A percentile compares a stretch with the other conserved stretches of the same genome.
These are phyloP conservation scores for Backusella morwellensis DNA, from an alignment of 192 early-diverging fungal genomes.

Conservation along the genomic window DNA sequence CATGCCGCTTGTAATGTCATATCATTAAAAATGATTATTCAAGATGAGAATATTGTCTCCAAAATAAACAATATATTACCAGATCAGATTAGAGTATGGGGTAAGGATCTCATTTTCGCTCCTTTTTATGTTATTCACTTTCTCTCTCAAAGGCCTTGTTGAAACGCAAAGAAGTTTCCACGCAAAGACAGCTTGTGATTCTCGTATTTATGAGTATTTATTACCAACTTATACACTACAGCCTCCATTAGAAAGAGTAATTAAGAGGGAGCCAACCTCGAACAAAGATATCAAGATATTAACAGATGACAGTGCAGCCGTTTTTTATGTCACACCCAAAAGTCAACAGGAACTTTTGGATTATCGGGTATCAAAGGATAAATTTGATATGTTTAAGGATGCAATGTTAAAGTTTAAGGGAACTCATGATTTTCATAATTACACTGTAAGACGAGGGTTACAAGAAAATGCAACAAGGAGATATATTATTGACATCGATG, in stretches of 20 bases:
- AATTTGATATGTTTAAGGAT: slow-evolving; percentile 62
- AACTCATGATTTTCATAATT: slow-evolving; percentile 95
- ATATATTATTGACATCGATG: slow-evolving; percentile 80
- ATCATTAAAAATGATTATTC: slow-evolving; percentile 88
- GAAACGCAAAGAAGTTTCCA: slow-evolving; percentile 78
- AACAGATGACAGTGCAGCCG: neutral
- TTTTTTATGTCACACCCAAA: slow-evolving; percentile 39
- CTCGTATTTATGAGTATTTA: slow-evolving; percentile 95
- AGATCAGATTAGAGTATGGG: slow-evolving; percentile 89
- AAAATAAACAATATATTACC: slow-evolving; percentile 84
- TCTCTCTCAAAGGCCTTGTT: slow-evolving; percentile 52
- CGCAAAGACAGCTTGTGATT: slow-evolving; percentile 90
- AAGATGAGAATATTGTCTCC: slow-evolving; percentile 68
- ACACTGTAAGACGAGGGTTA: slow-evolving; percentile 77
- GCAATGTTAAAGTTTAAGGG: slow-evolving; percentile 77
- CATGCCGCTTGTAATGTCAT: slow-evolving; percentile 97
- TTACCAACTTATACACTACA: slow-evolving; percentile 88
- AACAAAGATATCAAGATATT: slow-evolving; percentile 3
- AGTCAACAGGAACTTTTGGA: slow-evolving; percentile 57
- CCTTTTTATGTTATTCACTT: neutral
- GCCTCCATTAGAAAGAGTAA: slow-evolving; percentile 13
- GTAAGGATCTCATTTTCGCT: slow-evolving; percentile 32
- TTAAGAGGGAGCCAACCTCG: neutral
- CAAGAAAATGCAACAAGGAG: slow-evolving; percentile 76
- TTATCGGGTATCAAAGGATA: slow-evolving; percentile 61